phyloP scores from a whole-genome alignment of 345 rosid species.

The Citrus hindsii region DNA sequence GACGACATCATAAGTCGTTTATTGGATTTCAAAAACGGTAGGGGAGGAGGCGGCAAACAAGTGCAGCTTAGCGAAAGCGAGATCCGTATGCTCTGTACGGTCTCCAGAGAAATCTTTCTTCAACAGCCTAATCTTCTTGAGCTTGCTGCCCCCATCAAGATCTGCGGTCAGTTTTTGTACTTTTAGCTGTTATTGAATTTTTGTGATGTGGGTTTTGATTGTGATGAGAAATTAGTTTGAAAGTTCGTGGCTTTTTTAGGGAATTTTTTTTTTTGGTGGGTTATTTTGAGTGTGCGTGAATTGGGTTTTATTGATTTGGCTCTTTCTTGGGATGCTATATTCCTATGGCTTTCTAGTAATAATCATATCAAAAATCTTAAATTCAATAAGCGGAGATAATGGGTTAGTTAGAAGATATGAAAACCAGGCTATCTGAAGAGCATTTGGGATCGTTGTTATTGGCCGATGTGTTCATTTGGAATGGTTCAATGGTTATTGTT shows the following conservation, averaged over 20 bases:
- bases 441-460: background rate
- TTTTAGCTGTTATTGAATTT: background rate
- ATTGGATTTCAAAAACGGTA: constrained; percentile 56
- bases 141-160: constrained; percentile 92
- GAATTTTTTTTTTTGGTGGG: background rate
- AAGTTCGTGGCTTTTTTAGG: background rate
- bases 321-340: background rate
- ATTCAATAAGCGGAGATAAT: background rate
- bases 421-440: background rate
- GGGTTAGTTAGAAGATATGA: background rate
- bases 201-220: background rate
- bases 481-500: background rate
- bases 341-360: background rate
- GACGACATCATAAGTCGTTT: constrained; percentile 71
- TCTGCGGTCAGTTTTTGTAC: constrained; percentile 57
- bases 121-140: constrained; percentile 89
- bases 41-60: constrained; percentile 67
- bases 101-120: constrained; percentile 69
- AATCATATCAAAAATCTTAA: background rate
- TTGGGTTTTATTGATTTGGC: background rate
- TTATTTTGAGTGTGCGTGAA: background rate
- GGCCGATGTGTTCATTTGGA: background rate
- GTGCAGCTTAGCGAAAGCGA: constrained; percentile 77
- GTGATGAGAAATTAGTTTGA: background rate
- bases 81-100: constrained; percentile 79